These are phyloP conservation scores for Cyclotella kingstonii DNA, from an alignment of 108 stramenopile genomes.

Conservation along the genomic window DNA sequence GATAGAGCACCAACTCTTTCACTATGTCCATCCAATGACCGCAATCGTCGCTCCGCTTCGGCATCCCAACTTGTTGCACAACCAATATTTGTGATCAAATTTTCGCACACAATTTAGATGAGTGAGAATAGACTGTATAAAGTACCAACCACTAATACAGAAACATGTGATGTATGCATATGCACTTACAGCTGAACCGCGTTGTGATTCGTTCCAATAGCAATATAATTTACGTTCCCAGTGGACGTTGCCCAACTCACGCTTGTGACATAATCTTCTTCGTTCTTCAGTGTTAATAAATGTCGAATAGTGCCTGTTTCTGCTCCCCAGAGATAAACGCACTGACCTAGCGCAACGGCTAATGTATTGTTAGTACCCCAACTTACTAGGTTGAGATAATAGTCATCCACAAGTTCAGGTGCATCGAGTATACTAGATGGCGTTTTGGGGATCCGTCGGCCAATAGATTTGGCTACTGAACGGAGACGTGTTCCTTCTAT, in stretches of 20 bases:
- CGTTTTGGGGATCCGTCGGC: constrained; percentile 92
- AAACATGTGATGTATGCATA: not conserved
- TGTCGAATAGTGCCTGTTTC: constrained; percentile 94
- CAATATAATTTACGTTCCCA: constrained; percentile 70
- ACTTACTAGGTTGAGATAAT: constrained; percentile 94
- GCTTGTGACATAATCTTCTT: constrained; percentile 91
- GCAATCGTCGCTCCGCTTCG: constrained; percentile 58
- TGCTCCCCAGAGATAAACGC: constrained; percentile 99
- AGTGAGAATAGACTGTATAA: too few species aligned
- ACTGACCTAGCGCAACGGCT: constrained; percentile 95
- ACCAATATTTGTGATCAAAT: not conserved
- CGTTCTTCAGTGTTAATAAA: constrained; percentile 75
- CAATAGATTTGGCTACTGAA: constrained; percentile 60
- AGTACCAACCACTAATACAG: not conserved
- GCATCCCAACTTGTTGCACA: constrained; percentile 24
- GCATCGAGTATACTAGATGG: constrained; percentile 96
- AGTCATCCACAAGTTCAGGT: constrained; percentile 95
- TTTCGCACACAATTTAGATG: too few species aligned
- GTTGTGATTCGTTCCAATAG: constrained; percentile 87
- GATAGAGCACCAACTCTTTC: constrained; percentile 92
- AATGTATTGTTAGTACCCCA: constrained; percentile 94
- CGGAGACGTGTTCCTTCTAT: constrained; percentile 31
- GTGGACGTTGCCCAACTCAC: constrained; percentile 78
- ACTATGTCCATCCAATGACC: constrained; percentile 87
- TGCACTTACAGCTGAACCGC: constrained; percentile 68